Evolutionary conservation across 257 asterid species (phyloP), one percentile per base, ranked within the genome.

Genomic region (Eucommia ulmoides): DNA sequence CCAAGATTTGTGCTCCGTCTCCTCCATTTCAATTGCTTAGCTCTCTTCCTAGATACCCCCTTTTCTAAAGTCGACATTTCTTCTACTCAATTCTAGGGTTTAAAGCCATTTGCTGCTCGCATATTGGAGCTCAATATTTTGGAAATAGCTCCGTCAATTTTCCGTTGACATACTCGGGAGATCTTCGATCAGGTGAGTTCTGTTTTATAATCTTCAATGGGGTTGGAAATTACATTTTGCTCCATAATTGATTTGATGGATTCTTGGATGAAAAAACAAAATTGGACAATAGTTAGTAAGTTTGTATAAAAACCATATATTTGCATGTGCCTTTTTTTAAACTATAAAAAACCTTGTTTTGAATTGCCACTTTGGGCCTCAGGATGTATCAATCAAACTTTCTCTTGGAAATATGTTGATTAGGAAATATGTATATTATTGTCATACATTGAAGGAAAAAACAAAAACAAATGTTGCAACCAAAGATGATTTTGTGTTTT

Each of bases 171-270:
- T 22, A 23, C 64, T 56, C 33, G 62, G 54, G 59, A 63, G 68
- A 74, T 62, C 75, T 60, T 67, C 65, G 59, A 55, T 60, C 44
- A 51, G 74, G 79, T 68, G 38, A 65, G 68, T 45, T n/a, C 26
- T n/a, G 11, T 33, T 20, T 1, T 18, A 17, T 19, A 19, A 19
- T 17, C 10, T 8, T 41, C 7, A 22, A 41, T 41, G 24, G 46
- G 0, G 20, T 46, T 20, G 33, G 18, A 2, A 57, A 19, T 8
- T 14, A 12, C 25, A 18, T 33, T 1, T 63, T 8, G 8, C 4
- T 48, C 38, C 22, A 26, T 7, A 55, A 10, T 10, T 19, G 9
- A 3, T 41, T 23, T 50, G n/a, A 10, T 23, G n/a, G n/a, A n/a
- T n/a, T n/a, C n/a, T n/a, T n/a, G n/a, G n/a, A n/a, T n/a, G n/a